phyloP scores from a whole-genome alignment of 75 land plant genomes.

The Cunninghamia lanceolata region DNA sequence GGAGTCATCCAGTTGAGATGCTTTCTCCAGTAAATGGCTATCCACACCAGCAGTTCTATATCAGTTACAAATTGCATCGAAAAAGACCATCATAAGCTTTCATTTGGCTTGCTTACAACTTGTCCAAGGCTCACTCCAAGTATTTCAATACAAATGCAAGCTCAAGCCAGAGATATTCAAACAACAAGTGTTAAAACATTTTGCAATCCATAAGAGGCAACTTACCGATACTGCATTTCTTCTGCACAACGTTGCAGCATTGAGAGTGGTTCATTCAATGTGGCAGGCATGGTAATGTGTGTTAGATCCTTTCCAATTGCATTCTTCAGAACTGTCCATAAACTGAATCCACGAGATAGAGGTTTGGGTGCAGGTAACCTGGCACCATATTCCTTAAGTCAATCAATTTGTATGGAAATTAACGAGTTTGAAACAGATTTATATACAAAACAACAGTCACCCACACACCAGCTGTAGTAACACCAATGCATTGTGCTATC shows the following conservation, averaged over 20 bases:
- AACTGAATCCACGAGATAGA: slow-evolving; percentile 34
- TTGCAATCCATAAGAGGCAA: background rate
- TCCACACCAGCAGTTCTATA: background rate
- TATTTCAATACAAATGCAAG: background rate
- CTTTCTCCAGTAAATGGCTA: slow-evolving; percentile 35
- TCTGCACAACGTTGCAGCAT: slow-evolving; percentile 43
- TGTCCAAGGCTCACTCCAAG: background rate
- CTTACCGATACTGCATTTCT: slow-evolving; percentile 37
- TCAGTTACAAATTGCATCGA: background rate
- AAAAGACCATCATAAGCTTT: background rate
- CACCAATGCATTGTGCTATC: background rate
- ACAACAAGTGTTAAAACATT: background rate
- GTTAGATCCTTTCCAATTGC: slow-evolving; percentile 44
- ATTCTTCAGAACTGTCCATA: slow-evolving; percentile 47
- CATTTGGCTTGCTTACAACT: background rate
- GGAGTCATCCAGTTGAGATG: slow-evolving; percentile 27
- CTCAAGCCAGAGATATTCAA: background rate
- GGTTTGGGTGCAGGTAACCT: slow-evolving; percentile 49
- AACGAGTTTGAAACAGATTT: background rate
- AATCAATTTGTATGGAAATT: background rate
- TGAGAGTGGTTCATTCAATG: slow-evolving; percentile 47
- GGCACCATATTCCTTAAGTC: background rate
- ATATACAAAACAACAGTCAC: background rate
- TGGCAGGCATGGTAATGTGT: slow-evolving; percentile 46
- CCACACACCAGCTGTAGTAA: background rate